Evolutionary conservation across 2,329 filamentous ascomycete genomes (phyloP).

Genomic region (Aspergillus candidus): DNA sequence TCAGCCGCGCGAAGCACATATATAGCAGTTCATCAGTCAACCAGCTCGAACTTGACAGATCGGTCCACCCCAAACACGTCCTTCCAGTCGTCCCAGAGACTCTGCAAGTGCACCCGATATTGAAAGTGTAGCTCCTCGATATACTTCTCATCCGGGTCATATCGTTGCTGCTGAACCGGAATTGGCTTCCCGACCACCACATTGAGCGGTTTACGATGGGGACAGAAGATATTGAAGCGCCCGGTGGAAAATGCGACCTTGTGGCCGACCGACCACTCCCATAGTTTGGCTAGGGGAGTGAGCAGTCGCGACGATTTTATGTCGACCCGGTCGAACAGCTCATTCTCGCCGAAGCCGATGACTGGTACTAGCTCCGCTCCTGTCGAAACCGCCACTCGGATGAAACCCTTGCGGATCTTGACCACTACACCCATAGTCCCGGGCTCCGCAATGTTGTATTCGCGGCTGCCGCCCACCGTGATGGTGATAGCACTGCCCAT

Average conservation of each 20-base stretch:
- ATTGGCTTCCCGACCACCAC: conserved; percentile 76
- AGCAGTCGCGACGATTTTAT: conserved; percentile 58
- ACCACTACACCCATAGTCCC: conserved; percentile 68
- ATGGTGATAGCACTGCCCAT: conserved; percentile 85
- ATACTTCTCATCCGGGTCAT: conserved; percentile 59
- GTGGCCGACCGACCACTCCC: conserved; percentile 65
- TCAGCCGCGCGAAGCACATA: not conserved
- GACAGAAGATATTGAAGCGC: conserved; percentile 71
- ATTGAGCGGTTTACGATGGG: conserved; percentile 74
- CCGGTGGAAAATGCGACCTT: conserved; percentile 78
- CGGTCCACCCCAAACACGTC: conserved; percentile 21
- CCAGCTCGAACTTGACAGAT: conserved; percentile 23
- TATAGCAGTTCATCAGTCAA: conserved; percentile 8
- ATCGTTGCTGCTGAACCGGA: conserved; percentile 48
- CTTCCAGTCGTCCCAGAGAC: conserved; percentile 27
- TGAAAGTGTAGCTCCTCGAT: conserved; percentile 66
- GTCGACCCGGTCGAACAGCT: conserved; percentile 75
- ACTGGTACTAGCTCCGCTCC: conserved; percentile 81
- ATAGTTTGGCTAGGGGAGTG: conserved; percentile 53
- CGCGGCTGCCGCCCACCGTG: conserved; percentile 77
- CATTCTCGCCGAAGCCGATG: conserved; percentile 79
- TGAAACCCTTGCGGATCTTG: conserved; percentile 73
- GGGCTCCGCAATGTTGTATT: conserved; percentile 74
- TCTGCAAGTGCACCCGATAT: conserved; percentile 54
- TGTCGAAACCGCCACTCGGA: conserved; percentile 76